Percentiles rank a stretch among this genome's conserved stretches.
phyloP scores from a whole-genome alignment of 495 filamentous ascomycete species.

The Sordaria brevicollis region DNA sequence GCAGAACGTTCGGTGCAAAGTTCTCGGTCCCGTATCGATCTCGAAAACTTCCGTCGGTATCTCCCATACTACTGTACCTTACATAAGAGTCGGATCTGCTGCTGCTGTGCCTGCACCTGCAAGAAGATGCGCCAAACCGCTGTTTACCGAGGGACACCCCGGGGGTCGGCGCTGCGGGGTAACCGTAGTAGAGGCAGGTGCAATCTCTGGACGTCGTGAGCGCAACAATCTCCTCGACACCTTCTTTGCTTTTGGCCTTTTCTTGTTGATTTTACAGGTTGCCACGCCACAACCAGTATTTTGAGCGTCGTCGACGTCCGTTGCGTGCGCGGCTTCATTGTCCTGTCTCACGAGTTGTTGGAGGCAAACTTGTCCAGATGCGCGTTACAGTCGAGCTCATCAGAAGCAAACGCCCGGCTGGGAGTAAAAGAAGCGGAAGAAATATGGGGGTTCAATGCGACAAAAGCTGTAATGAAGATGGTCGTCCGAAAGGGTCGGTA shows the following conservation, averaged over 20 bases:
- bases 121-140: neutral
- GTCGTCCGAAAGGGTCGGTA: slow-evolving; percentile 12
- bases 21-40: neutral
- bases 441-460: neutral
- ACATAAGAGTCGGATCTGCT: neutral
- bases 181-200: slow-evolving; percentile 1
- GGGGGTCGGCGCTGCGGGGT: slow-evolving; percentile 15
- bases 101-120: too few species aligned
- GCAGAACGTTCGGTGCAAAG: neutral
- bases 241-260: neutral
- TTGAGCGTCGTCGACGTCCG: slow-evolving; percentile 20
- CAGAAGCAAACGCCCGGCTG: neutral
- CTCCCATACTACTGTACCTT: too few species aligned
- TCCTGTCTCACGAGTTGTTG: slow-evolving; percentile 28
- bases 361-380: neutral
- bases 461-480: slow-evolving; percentile 7
- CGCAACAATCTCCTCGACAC: neutral
- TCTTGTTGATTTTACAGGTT: neutral
- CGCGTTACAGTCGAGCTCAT: neutral
- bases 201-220: neutral
- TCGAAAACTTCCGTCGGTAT: neutral
- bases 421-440: neutral
- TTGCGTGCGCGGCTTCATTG: slow-evolving; percentile 37
- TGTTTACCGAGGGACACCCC: neutral
- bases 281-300: slow-evolving; percentile 7